These are phyloP conservation scores for Ramichloridium luteum DNA, from an alignment of 2,329 filamentous ascomycete species.

Conservation along the genomic window DNA sequence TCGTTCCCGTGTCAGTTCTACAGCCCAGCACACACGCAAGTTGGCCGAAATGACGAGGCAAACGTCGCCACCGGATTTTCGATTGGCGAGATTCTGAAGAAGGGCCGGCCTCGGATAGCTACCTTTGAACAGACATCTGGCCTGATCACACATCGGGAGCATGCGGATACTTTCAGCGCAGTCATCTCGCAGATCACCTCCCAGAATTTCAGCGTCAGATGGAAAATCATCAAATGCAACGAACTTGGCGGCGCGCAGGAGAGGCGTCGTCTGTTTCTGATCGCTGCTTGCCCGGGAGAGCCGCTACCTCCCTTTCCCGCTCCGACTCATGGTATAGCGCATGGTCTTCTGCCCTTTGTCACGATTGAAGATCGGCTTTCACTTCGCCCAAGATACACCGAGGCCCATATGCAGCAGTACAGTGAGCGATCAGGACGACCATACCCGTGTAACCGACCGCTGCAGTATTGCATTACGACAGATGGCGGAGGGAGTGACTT, in stretches of 20 bases:
- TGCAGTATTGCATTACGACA: constrained; percentile 52
- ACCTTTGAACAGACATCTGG: constrained; percentile 73
- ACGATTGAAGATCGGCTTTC: constrained; percentile 34
- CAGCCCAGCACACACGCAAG: constrained; percentile 55
- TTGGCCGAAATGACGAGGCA: constrained; percentile 47
- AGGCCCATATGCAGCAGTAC: constrained; percentile 8
- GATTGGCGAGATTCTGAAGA: constrained; percentile 38
- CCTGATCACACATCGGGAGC: constrained; percentile 39
- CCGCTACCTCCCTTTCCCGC: constrained; percentile 52
- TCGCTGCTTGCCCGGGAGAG: constrained; percentile 55
- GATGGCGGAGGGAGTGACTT: constrained; percentile 47
- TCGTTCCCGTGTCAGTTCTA: constrained; percentile 70
- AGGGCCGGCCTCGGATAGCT: constrained; percentile 52
- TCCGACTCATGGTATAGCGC: constrained; percentile 17
- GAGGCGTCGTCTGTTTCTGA: constrained; percentile 38
- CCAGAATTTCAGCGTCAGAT: constrained; percentile 56
- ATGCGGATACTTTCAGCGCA: constrained; percentile 41
- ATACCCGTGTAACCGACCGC: constrained; percentile 37
- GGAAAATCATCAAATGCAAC: constrained; percentile 45
- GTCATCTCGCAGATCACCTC: constrained; percentile 54
- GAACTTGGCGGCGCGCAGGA: constrained; percentile 40
- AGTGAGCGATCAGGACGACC: constrained; percentile 11
- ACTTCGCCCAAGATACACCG: background rate
- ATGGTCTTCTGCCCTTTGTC: constrained; percentile 23
- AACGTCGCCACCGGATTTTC: constrained; percentile 49